Percentiles rank a stretch among this genome's conserved stretches.
Conservation (phyloP, 2,329 filamentous ascomycete species). For the Cladophialophora exuberans region DNA sequence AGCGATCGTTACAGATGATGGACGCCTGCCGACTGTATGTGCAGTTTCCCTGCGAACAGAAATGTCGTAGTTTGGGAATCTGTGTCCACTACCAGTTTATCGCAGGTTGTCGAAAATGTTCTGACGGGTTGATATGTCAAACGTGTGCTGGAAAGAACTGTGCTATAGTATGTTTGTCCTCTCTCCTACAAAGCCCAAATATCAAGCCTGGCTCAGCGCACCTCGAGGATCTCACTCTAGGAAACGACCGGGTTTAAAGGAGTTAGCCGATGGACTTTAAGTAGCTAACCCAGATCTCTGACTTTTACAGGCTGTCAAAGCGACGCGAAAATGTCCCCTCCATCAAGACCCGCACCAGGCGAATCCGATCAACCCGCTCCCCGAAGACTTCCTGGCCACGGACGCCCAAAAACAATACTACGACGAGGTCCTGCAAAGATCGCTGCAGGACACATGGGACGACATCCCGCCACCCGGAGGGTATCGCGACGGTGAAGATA, state of each 20-base stretch:
- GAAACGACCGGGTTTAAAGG: no score
- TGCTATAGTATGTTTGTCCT: no score
- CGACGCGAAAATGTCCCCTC: slow-evolving; percentile 25
- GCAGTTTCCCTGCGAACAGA: slow-evolving; percentile 21
- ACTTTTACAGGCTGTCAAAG: slow-evolving; percentile 16
- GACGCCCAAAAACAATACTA: slow-evolving; percentile 20
- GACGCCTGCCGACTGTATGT: slow-evolving; percentile 25
- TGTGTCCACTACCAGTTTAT: slow-evolving; percentile 31
- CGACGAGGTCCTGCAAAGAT: slow-evolving; percentile 20
- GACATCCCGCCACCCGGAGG: no score
- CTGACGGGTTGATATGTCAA: slow-evolving; percentile 28
- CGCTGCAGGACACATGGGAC: slow-evolving; percentile 20
- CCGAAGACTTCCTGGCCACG: slow-evolving; percentile 30
- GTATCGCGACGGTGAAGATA: no score
- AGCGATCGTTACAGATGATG: slow-evolving; percentile 14
- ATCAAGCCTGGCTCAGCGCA: no score
- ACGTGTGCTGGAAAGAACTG: no score
- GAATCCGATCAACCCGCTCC: slow-evolving; percentile 25
- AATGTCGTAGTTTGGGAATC: slow-evolving; percentile 29
- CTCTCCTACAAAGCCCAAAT: no score
- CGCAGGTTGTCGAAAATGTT: slow-evolving; percentile 20
- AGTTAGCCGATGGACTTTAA: no score
- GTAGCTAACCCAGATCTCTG: neutral
- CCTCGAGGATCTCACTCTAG: no score
- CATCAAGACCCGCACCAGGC: slow-evolving; percentile 23